These are phyloP conservation scores for Chlamydomonas applanata DNA, from an alignment of 139 green algal genomes.

Conservation along the genomic window DNA sequence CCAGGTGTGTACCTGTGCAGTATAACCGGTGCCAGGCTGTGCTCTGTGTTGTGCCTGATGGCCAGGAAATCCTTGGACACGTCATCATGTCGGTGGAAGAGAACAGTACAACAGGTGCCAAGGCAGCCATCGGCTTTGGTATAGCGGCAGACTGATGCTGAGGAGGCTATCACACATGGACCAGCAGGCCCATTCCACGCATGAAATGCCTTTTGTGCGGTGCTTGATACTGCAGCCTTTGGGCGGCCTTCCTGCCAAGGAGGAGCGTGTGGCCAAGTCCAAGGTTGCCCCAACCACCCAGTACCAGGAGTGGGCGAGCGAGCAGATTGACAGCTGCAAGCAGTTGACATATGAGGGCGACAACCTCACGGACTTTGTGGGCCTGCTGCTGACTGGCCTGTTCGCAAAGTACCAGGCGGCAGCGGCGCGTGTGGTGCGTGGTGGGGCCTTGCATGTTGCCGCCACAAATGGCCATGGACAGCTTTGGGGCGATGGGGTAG, in stretches of 20 bases:
- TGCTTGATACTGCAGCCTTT: neutral
- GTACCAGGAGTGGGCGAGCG: neutral
- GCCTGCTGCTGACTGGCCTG: constrained; percentile 12
- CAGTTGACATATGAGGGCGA: neutral
- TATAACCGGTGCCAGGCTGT: too few relatives aligned
- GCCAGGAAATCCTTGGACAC: too few relatives aligned
- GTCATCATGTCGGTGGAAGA: too few relatives aligned
- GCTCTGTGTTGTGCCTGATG: too few relatives aligned
- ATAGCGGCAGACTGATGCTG: neutral
- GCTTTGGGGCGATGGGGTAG: too few relatives aligned
- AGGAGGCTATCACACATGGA: neutral
- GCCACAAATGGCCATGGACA: too few relatives aligned
- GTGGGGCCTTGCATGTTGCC: too few relatives aligned
- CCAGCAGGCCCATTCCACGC: too few relatives aligned
- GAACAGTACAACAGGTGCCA: too few relatives aligned
- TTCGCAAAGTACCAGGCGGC: constrained; percentile 42
- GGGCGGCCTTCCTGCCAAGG: neutral
- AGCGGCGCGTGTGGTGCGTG: constrained; percentile 33
- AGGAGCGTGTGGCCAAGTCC: neutral
- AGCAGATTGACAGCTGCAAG: constrained; percentile 3
- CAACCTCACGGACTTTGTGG: constrained; percentile 12
- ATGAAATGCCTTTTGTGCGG: too few relatives aligned
- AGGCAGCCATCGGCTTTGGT: too few relatives aligned
- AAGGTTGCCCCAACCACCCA: neutral
- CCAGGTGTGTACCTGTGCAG: neutral